Base-by-base conservation (phyloP, 2,329 filamentous ascomycete species). In the Fusarium oligoseptatum region DNA sequence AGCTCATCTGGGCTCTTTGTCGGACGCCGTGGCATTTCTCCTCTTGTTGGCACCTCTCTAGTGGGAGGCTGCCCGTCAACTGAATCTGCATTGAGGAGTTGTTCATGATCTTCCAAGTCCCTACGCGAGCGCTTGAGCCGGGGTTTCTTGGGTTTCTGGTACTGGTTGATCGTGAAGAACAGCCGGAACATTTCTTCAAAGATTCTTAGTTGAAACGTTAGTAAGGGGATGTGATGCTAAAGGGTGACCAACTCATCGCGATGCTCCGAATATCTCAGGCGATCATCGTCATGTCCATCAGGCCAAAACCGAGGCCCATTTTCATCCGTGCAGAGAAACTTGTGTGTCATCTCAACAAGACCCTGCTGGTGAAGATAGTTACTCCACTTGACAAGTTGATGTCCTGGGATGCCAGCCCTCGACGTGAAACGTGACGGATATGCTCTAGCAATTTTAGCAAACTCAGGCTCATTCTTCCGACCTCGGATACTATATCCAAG, bases 321-420 rank as follows among this genome's bases (percentile, higher is more conserved):
- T 0, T 4, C 11, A 5, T 2, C 2, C 6, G 34, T 4, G 11
- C 71, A 73, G 17, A 73, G 45, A 2, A 64, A 73, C 8, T 9
- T 10, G 4, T 73, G 71, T 3, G 71, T 39, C 70, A 74, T 68
- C 5, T 71, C 17, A 4, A 67, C 8, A 0, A 73, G 27, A 2
- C 67, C 67, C 2, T 17, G n/a, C n/a, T n/a, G n/a, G n/a, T n/a
- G n/a, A n/a, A n/a, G n/a, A n/a, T n/a, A n/a, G n/a, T n/a, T n/a
- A n/a, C n/a, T n/a, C n/a, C n/a, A n/a, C n/a, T n/a, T n/a, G n/a
- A n/a, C n/a, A n/a, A 73, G 58, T 2, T 43, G 8, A 3, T 14
- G 24, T 6, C 71, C 70, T 1, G n/a, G 1, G 15, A 27, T 48
- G 0, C 71, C 63, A 17, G 4, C 2, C 0, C 11, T 55, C 8